Evolutionary conservation across 2,329 filamentous ascomycete species (phyloP).

Genomic region (Talaromyces sp.): DNA sequence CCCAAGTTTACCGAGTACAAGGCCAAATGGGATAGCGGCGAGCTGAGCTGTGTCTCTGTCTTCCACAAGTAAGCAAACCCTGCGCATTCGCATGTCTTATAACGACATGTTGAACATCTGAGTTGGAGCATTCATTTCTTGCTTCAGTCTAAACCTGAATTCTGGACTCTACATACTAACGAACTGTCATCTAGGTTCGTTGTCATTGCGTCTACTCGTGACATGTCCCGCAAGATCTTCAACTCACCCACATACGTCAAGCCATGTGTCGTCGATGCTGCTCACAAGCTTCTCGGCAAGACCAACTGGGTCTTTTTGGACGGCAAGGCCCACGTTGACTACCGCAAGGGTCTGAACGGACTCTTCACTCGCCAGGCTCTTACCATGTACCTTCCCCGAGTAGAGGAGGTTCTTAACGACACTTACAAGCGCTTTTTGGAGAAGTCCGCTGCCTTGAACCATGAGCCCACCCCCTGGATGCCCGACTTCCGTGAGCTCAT

Average conservation of each 20-base stretch:
- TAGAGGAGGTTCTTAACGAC: conserved; percentile 86
- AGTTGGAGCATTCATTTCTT: too few relatives aligned
- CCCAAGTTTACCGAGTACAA: conserved; percentile 91
- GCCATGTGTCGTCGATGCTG: conserved; percentile 92
- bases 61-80: conserved; percentile 83
- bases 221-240: conserved; percentile 95
- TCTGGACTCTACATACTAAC: background rate
- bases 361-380: conserved; percentile 92
- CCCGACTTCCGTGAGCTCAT: conserved; percentile 88
- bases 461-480: conserved; percentile 86
- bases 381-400: conserved; percentile 83
- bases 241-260: conserved; percentile 92
- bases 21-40: conserved; percentile 87
- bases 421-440: conserved; percentile 82
- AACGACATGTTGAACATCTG: background rate
- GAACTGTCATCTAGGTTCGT: conserved; percentile 70
- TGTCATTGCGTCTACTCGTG: conserved; percentile 91
- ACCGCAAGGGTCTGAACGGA: conserved; percentile 92
- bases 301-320: conserved; percentile 98
- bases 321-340: conserved; percentile 92
- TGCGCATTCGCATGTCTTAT: background rate
- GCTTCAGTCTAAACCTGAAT: too few relatives aligned
- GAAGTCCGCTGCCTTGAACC: conserved; percentile 70
- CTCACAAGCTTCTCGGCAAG: conserved; percentile 86
- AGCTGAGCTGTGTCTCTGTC: conserved; percentile 94